Percentiles rank a stretch among this genome's conserved stretches.
phyloP scores from a whole-genome alignment of 257 asterid species.

The Rauvolfia tetraphylla region DNA sequence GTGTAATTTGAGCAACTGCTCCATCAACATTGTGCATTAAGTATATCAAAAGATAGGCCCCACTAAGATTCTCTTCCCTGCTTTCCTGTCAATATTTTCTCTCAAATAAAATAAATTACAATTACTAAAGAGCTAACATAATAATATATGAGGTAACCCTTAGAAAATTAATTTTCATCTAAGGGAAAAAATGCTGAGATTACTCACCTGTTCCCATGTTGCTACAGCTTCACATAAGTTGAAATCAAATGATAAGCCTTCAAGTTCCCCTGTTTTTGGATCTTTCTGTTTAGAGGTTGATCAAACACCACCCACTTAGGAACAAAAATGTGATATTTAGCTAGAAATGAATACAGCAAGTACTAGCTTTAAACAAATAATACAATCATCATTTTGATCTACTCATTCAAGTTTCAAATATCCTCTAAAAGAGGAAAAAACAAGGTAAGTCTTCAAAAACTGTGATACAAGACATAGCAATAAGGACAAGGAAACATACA shows the following conservation, averaged over 20 bases:
- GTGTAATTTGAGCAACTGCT: not conserved
- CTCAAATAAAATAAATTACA: not conserved
- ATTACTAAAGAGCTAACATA: not conserved
- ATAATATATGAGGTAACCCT: not conserved
- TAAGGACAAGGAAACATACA: not conserved
- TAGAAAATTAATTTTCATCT: not conserved
- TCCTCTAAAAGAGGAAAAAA: not conserved
- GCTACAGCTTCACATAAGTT: constrained; percentile 97
- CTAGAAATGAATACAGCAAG: not conserved
- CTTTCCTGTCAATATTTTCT: not conserved
- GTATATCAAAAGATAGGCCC: not conserved
- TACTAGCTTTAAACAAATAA: not conserved
- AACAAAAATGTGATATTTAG: not conserved
- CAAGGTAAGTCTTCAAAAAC: not conserved
- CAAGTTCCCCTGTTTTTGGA: constrained; percentile 92
- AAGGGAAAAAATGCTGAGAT: not conserved
- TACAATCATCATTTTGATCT: not conserved
- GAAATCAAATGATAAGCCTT: constrained; percentile 64
- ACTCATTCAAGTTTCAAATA: not conserved
- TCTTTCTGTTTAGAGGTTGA: constrained; percentile 60
- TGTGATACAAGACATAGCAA: not conserved
- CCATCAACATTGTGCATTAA: not conserved
- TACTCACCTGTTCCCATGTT: constrained; percentile 95
- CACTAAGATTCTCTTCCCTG: not conserved
- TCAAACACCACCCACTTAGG: constrained; percentile 5